phyloP scores from a whole-genome alignment of 192 early-diverging fungal genomes.

The Gryganskiella cystojenkinii region DNA sequence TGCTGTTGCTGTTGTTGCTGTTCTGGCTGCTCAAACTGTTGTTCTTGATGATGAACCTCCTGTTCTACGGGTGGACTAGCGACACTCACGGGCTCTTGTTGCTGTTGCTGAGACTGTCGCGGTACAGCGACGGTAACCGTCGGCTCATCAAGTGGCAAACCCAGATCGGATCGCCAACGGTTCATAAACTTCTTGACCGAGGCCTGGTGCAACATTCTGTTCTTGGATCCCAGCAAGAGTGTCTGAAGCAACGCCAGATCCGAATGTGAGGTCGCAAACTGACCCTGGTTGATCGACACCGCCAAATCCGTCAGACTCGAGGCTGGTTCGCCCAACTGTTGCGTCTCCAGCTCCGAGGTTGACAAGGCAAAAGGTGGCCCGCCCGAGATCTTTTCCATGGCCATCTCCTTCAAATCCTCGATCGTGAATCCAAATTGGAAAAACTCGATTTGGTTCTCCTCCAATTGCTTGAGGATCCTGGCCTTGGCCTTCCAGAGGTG shows the following conservation, averaged over 20 bases:
- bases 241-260: constrained; percentile 32
- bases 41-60: background rate
- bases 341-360: constrained; percentile 30
- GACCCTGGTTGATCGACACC: constrained; percentile 29
- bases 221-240: constrained; percentile 35
- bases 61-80: too few relatives aligned
- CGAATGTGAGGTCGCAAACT: constrained; percentile 33
- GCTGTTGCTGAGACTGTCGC: background rate
- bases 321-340: constrained; percentile 2
- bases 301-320: constrained; percentile 36
- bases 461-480: constrained; percentile 60
- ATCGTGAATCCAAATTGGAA: constrained; percentile 35
- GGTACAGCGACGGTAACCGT: background rate
- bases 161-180: constrained; percentile 42
- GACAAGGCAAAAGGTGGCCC: constrained; percentile 46
- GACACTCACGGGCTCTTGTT: background rate
- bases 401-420: constrained; percentile 43
- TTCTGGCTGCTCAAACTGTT: constrained; percentile 11
- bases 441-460: constrained; percentile 48
- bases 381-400: constrained; percentile 29
- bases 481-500: constrained; percentile 91
- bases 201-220: constrained; percentile 39
- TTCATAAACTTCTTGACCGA: constrained; percentile 46
- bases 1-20: background rate
- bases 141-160: constrained; percentile 27